Base-by-base conservation (phyloP, 2,329 filamentous ascomycete species). In the Arthrobotrys musiformis region DNA sequence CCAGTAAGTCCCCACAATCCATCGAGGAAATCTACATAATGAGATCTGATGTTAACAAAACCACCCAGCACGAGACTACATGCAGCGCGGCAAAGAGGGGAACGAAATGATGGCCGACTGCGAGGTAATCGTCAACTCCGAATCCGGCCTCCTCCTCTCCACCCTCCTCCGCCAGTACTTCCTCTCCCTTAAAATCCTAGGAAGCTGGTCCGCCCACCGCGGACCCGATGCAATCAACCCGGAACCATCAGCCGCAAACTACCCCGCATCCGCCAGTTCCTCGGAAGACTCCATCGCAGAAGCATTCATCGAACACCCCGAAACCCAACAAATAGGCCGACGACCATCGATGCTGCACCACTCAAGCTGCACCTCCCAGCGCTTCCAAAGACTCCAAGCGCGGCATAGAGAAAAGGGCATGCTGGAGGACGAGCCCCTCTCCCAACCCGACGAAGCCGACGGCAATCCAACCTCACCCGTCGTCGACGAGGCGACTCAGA, bases 151-250 rank as follows among this genome's bases (percentile, higher is more conserved):
- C 15, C 86, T 97, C 69, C 92, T 97, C 80, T 93, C 91, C 58
- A 92, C 92, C 81, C 90, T 97, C 82, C 86, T 97, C 19, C 89
- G 93, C 11, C 93, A 97, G 82, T 97, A 97, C 83, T 97, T 97
- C 84, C 91, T 97, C 87, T 92, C 90, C 5, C 86, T 97, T 48
- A 92, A 92, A 69, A 91, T 94, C 0, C 85, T 97, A 26, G 92
- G 93, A 17, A 89, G 89, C 81, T 97, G 93, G 93, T 89, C 88
- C 75, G 86, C 89, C 79, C 83, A 84, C 15, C 83, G 17, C 86
- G 88, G 68, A 84, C 84, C 85, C 50, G 74, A 82, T 46, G 48
- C 82, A 42, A 81, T 83, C 22, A 78, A 83, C 58, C 33, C 81
- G 56, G 78, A 74, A 13, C 69, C n/a, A 40, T 80, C 52, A 78